These are phyloP conservation scores for Penicillium olsonii DNA, from an alignment of 2,329 filamentous ascomycete genomes.

Conservation along the genomic window DNA sequence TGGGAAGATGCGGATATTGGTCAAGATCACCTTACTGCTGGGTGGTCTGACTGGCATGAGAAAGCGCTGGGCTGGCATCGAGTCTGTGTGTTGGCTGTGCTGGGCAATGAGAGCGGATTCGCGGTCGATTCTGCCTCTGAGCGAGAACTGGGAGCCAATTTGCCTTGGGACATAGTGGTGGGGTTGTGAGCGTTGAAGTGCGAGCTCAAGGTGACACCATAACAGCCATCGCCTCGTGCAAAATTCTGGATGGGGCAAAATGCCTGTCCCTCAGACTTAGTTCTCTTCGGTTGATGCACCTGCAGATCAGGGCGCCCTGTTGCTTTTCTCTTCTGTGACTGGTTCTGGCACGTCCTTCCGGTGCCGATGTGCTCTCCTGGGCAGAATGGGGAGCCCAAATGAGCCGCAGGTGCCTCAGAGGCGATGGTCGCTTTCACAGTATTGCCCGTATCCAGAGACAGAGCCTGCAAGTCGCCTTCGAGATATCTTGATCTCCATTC, in stretches of 20 bases:
- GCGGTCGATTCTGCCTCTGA: too few relatives aligned
- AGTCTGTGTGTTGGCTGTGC: too few relatives aligned
- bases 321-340: neutral
- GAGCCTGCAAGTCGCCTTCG: neutral
- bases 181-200: neutral
- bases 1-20: too few relatives aligned
- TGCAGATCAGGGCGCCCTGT: neutral
- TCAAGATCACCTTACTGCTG: too few relatives aligned
- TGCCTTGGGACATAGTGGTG: neutral
- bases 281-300: neutral
- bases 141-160: too few relatives aligned
- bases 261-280: neutral
- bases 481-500: slow-evolving; percentile 56
- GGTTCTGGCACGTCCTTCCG: neutral
- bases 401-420: neutral
- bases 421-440: neutral
- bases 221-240: neutral
- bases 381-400: neutral
- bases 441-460: too few relatives aligned
- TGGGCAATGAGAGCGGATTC: too few relatives aligned
- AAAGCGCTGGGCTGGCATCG: too few relatives aligned
- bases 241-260: neutral
- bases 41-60: too few relatives aligned
- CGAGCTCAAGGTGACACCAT: neutral
- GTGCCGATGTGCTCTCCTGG: neutral